These are phyloP conservation scores for Quercus agrifolia DNA, from an alignment of 306 rosid species.

Conservation along the genomic window DNA sequence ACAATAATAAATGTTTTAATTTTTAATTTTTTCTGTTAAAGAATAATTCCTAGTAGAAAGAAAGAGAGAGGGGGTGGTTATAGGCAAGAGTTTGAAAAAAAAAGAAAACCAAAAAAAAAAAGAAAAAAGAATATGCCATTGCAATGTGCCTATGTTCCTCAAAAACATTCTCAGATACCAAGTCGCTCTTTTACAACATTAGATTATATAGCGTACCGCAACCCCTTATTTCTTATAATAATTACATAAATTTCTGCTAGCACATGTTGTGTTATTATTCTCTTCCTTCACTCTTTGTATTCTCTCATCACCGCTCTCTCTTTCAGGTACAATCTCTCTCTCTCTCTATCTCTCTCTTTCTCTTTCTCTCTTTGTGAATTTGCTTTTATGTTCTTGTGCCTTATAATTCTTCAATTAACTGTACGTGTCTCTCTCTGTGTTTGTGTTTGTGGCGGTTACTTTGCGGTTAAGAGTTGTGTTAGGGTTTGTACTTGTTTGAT, in stretches of 20 bases:
- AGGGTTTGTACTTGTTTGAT: too few relatives aligned
- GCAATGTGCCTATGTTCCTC: constrained; percentile 29
- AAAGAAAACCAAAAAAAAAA: background rate
- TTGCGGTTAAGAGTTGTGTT: background rate
- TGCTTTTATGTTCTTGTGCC: background rate
- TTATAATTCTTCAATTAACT: background rate
- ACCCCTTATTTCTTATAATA: background rate
- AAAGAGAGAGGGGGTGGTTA: background rate
- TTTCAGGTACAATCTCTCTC: constrained; percentile 6
- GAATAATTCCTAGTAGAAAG: too few relatives aligned
- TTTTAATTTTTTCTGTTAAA: too few relatives aligned
- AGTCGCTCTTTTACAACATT: constrained; percentile 7
- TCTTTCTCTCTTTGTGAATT: background rate
- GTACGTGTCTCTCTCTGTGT: background rate
- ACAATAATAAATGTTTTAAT: too few relatives aligned
- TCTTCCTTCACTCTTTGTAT: background rate
- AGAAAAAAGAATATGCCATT: constrained; percentile 38
- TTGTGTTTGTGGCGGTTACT: constrained; percentile 3
- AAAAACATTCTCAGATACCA: constrained; percentile 49
- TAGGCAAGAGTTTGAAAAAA: too few relatives aligned
- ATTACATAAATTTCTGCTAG: background rate
- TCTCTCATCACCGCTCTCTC: background rate
- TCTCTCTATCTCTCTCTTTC: background rate
- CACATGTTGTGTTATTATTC: constrained; percentile 20
- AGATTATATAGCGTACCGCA: background rate